These are phyloP conservation scores for Picochlorum sp. DNA, from an alignment of 139 green algal genomes.

Conservation along the genomic window DNA sequence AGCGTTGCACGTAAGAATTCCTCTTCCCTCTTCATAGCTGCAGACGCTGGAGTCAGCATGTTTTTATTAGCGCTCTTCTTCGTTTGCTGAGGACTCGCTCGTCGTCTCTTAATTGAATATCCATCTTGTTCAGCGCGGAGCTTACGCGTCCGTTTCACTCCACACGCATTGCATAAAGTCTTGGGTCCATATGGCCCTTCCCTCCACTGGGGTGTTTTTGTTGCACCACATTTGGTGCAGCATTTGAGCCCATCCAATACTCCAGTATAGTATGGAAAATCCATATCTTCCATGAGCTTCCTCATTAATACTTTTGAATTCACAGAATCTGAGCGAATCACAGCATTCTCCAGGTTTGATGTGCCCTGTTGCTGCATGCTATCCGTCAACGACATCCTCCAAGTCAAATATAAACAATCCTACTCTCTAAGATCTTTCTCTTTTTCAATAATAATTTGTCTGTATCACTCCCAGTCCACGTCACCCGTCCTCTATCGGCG, in stretches of 20 bases:
- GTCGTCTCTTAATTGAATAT: conserved; percentile 11
- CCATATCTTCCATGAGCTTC: no score
- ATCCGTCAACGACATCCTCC: no score
- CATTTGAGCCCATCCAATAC: conserved; percentile 16
- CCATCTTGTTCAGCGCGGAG: conserved; percentile 34
- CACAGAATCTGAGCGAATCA: no score
- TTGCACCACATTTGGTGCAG: conserved; percentile 41
- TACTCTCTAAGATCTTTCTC: no score
- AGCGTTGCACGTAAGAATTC: conserved; percentile 2
- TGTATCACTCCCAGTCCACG: no score
- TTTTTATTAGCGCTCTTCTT: neutral
- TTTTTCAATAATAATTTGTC: no score
- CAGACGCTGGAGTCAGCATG: neutral
- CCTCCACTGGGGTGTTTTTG: conserved; percentile 60
- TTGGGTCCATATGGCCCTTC: conserved; percentile 56
- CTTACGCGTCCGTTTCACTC: conserved; percentile 30
- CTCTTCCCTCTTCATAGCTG: conserved; percentile 7
- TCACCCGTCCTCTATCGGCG: no score
- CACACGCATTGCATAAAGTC: conserved; percentile 66
- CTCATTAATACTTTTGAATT: no score
- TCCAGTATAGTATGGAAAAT: neutral
- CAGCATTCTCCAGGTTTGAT: no score
- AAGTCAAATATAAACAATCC: no score
- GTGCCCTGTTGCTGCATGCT: no score
- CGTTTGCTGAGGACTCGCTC: neutral